These are phyloP conservation scores for Rostrohypoxylon terebratum DNA, from an alignment of 495 filamentous ascomycete species.

Conservation along the genomic window DNA sequence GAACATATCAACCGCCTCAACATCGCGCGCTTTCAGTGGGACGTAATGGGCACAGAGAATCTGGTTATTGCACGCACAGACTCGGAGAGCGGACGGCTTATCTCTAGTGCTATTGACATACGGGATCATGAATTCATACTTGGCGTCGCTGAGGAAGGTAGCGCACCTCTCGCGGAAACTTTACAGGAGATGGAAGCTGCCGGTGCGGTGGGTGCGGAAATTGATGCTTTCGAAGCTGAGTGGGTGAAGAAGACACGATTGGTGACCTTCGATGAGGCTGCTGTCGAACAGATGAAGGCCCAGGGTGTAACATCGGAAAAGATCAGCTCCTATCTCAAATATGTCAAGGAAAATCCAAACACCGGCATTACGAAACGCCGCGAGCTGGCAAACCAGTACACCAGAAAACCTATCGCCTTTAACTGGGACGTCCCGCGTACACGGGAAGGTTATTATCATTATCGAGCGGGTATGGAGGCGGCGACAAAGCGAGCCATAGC, in stretches of 20 bases:
- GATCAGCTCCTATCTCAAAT: constrained; percentile 72
- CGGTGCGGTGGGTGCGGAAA: constrained; percentile 80
- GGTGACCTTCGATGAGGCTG: constrained; percentile 92
- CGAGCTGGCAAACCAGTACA: constrained; percentile 71
- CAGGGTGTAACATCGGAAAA: constrained; percentile 69
- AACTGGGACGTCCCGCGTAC: constrained; percentile 94
- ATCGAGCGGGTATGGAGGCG: constrained; percentile 84
- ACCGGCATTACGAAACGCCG: constrained; percentile 81
- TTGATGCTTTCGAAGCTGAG: constrained; percentile 84
- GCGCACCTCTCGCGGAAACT: constrained; percentile 84
- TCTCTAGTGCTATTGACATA: constrained; percentile 90
- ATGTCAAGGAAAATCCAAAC: constrained; percentile 71
- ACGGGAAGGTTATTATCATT: constrained; percentile 96
- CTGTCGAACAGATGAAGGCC: constrained; percentile 75
- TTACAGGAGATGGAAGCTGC: constrained; percentile 88
- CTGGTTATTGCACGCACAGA: constrained; percentile 95
- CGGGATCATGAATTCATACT: constrained; percentile 97
- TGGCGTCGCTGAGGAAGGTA: constrained; percentile 76
- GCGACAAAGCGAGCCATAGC: constrained; percentile 93
- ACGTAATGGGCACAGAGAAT: constrained; percentile 95
- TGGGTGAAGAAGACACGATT: constrained; percentile 92
- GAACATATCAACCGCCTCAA: constrained; percentile 97
- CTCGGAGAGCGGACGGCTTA: constrained; percentile 89
- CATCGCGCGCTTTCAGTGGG: constrained; percentile 96
- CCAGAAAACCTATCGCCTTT: constrained; percentile 76